Base-by-base conservation (phyloP, 2,329 filamentous ascomycete species). In the Sporothrix schenckii region DNA sequence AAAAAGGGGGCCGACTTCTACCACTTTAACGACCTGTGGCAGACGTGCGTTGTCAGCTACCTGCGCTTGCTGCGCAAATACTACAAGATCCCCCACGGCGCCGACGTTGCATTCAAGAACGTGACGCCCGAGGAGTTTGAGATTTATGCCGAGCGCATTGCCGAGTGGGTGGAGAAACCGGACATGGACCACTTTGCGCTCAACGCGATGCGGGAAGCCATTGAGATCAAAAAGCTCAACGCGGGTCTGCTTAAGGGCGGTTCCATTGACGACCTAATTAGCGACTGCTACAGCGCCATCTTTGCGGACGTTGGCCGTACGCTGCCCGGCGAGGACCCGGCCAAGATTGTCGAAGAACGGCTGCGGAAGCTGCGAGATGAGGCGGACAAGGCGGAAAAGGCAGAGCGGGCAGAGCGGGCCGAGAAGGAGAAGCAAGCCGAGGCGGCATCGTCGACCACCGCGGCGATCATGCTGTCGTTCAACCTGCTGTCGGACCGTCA, bases 181-280 rank as follows among this genome's bases (percentile, higher is more conserved):
- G 75, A 76, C 0, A 78, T 79, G 1, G 77, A 78, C n/a, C 78
- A 84, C 67, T 76, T 80, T 0, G 83, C 84, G 1, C 81, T 88
- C 66, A 81, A 80, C 61, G 87, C 86, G 70, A 81, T 89, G 79
- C 87, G 85, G 75, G 87, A 89, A 61, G 81, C 83, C 0, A 83
- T 88, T 11, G 87, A 89, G 72, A 74, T 88, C 54, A 88, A 88
- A 77, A 88, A 88, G 78, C 86, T 97, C 58, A 99, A 99, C 77
- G 90, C 90, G 53, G 91, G 90, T 61, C 84, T 97, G 9, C 95
- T 96, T 87, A 97, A 97, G 79, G 87, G 91, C 0, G 87, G 89
- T 0, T 85, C 90, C 11, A 94, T 98, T 58, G 95, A 99, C 76
- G 95, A 99, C 76, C 85, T 98, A n/a, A 91, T 97, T 74, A 91